Evolutionary conservation across 768 basidiomycete genomes (phyloP).

Genomic region (Boletus huronensis): DNA sequence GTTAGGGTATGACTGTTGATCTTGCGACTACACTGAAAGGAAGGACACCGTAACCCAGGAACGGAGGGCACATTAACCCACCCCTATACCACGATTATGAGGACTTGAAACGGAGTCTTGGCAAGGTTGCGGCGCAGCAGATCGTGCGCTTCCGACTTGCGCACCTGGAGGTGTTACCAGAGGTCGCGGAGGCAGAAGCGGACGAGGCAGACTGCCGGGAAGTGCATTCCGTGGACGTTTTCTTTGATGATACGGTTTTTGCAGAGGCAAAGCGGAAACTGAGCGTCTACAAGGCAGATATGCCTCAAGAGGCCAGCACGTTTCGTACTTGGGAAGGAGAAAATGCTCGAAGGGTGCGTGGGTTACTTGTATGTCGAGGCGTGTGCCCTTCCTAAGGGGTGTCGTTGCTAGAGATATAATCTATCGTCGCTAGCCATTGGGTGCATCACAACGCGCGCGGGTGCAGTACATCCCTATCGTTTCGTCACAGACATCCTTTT

Average conservation of each 20-base stretch:
- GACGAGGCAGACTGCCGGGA: conserved; percentile 28
- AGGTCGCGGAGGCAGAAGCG: conserved; percentile 31
- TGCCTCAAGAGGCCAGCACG: conserved; percentile 44
- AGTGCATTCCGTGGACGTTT: conserved; percentile 34
- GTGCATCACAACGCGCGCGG: conserved; percentile 51
- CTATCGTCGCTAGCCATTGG: conserved; percentile 46
- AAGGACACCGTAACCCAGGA: conserved; percentile 26
- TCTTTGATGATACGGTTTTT: conserved; percentile 32
- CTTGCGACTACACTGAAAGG: not conserved
- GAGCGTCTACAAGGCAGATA: conserved; percentile 42
- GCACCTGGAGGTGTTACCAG: conserved; percentile 33
- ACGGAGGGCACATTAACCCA: conserved; percentile 51
- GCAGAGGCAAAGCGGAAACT: conserved; percentile 43
- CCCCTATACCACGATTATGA: conserved; percentile 46
- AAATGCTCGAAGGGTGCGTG: conserved; percentile 35
- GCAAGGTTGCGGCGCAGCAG: conserved; percentile 36
- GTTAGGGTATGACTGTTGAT: conserved; percentile 9
- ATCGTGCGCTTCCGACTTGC: conserved; percentile 40
- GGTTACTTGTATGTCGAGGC: not conserved
- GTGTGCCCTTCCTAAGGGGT: not conserved
- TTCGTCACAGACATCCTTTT: conserved; percentile 58
- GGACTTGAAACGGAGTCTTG: conserved; percentile 36
- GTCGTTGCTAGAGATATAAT: conserved; percentile 43
- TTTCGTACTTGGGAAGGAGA: conserved; percentile 30
- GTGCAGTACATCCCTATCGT: conserved; percentile 68